Evolutionary conservation across 1,139 yeast species (phyloP).

Genomic region (Tardiomyces blankii): DNA sequence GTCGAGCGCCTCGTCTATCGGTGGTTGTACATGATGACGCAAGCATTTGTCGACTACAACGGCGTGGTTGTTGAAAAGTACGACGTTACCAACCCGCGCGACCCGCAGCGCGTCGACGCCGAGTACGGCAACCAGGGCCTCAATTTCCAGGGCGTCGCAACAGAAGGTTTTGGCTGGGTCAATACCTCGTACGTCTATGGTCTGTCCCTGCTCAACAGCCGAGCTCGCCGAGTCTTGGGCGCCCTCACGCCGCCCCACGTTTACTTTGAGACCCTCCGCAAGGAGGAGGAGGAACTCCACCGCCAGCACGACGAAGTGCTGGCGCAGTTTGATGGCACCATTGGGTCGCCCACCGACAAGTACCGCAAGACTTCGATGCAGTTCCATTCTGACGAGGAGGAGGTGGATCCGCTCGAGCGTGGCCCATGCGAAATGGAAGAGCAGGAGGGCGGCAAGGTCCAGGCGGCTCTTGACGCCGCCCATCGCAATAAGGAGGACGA

Average conservation of each 20-base stretch:
- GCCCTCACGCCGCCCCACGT: constrained; percentile 70
- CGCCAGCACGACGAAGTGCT: not conserved
- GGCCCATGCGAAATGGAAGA: not conserved
- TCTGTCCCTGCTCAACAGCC: constrained; percentile 52
- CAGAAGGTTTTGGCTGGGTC: constrained; percentile 59
- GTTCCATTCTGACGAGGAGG: not conserved
- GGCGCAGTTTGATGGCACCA: not conserved
- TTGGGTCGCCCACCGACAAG: not conserved
- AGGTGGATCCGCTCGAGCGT: not conserved
- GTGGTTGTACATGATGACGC: constrained; percentile 85
- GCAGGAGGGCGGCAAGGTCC: not conserved
- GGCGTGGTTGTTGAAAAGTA: constrained; percentile 96
- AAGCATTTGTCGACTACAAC: constrained; percentile 85
- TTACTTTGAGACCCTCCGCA: constrained; percentile 33
- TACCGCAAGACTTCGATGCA: not conserved
- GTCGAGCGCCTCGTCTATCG: constrained; percentile 70
- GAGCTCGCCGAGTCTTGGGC: constrained; percentile 70
- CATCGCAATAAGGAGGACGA: not conserved
- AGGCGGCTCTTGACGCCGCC: not conserved
- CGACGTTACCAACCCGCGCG: constrained; percentile 72
- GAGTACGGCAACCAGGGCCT: constrained; percentile 97
- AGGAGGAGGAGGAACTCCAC: not conserved
- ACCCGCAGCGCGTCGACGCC: constrained; percentile 88
- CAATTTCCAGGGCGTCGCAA: constrained; percentile 86
- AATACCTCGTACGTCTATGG: constrained; percentile 48